Percentiles rank a stretch among this genome's conserved stretches.
These are phyloP conservation scores for Trichoderma asperellum DNA, from an alignment of 2,329 filamentous ascomycete genomes.

Conservation along the genomic window DNA sequence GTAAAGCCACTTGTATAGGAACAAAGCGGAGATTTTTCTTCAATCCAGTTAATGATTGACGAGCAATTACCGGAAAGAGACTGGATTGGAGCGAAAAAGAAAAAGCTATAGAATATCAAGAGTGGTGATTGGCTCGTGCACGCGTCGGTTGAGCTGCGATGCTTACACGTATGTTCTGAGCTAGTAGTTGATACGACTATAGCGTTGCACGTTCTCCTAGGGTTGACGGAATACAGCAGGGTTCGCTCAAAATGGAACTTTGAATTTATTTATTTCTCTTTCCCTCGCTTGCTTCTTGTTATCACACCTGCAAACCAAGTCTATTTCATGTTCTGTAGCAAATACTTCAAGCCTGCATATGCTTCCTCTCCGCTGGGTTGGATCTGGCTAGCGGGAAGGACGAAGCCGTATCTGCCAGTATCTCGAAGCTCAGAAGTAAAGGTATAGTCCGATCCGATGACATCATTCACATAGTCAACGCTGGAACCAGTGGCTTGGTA, in stretches of 20 bases:
- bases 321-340: conserved; percentile 51
- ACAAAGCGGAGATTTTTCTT: neutral
- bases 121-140: neutral
- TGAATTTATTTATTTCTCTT: neutral
- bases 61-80: neutral
- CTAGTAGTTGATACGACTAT: neutral
- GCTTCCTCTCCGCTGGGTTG: conserved; percentile 49
- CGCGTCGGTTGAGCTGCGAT: neutral
- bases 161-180: neutral
- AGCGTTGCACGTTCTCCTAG: neutral
- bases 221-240: neutral
- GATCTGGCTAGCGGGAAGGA: conserved; percentile 50
- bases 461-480: conserved; percentile 51
- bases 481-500: conserved; percentile 58
- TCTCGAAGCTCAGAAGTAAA: conserved; percentile 48
- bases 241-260: neutral
- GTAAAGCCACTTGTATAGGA: neutral
- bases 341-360: conserved; percentile 60
- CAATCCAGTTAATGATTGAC: neutral
- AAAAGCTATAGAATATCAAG: neutral
- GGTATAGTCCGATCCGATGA: conserved; percentile 47
- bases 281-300: neutral
- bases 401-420: conserved; percentile 47
- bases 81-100: neutral
- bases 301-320: neutral